Evolutionary conservation across 345 rosid genomes (phyloP), one percentile per base, ranked within the genome.

Genomic region (Lepidium aucheri): DNA sequence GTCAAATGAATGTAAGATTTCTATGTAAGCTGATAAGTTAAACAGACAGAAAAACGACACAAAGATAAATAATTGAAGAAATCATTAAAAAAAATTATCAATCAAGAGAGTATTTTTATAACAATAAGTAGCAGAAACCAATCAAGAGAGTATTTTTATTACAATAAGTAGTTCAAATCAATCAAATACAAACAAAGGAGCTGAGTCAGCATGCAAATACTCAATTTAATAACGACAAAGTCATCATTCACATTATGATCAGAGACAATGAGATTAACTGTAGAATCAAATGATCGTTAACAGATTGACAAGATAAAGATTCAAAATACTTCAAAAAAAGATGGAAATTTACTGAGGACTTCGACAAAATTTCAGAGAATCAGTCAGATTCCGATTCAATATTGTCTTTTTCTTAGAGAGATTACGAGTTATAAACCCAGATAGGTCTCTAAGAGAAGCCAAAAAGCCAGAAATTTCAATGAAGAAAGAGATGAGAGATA

Each of bases 141-240:
- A 40, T 40, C 22, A 17, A 26, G 6, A 16, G 5, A 15, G 26
- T 28, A 3, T 24, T 9, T 53, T 0, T 15, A 51, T 5, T 36
- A 3, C 35, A n/a, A 15, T 40, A 41, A 13, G 24, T 3, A n/a
- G 41, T 20, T 24, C 16, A 70, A 53, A 26, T 3, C 2, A 35
- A 62, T 53, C 28, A 13, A 34, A 70, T 44, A 44, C 43, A 55
- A 20, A 71, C 64, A 70, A 60, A 43, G 33, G 33, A 36, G 49
- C 15, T 26, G 74, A 53, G 49, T 61, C 55, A 69, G 61, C 60
- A 60, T 9, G 20, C 67, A 60, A 5, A 52, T 40, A 38, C 38
- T n/a, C 16, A 52, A 33, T 34, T 51, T 9, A 15, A 17, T 5
- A 50, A 28, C 22, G 60, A 36, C n/a, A 15, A 62, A 33, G 26